Evolutionary conservation across 177 flowering plant species (phyloP), one percentile per base, ranked within the genome.

Genomic region (Vitis hybrid): DNA sequence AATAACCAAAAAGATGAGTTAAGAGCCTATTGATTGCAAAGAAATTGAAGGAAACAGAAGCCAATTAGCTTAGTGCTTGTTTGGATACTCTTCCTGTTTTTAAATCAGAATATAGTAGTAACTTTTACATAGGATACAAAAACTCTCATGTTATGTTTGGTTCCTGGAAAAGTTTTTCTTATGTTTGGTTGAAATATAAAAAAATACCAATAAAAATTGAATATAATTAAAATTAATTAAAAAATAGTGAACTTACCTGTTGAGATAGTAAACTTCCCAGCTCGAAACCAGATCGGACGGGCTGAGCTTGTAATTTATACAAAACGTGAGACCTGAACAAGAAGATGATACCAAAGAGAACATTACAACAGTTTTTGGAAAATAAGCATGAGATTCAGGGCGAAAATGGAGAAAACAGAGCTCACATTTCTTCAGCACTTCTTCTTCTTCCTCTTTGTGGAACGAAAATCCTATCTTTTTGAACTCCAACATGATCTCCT

Each of bases 211-310:
- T 23, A 4, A 34, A 5, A 34, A 34, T 34, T 2, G 40, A 34
- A 34, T 34, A 23, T 23, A 34, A 34, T 23, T 34, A 34, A 34
- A 21, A 21, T 21, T 21, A 21, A 21, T 21, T 1, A 21, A 21
- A 21, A 34, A 5, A 34, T 34, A 34, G 40, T 34, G 6, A 5
- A 34, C 6, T 34, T 34, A 81, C 81, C 97, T 84, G 83, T 92
- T 96, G 75, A 96, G 88, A 72, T 86, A 86, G 80, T 87, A 91
- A 68, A 83, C 84, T 74, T 89, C 98, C 98, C 97, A 93, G 79
- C 91, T 89, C 8, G 97, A 89, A 23, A 91, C 90, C 40, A 96
- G 86, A 82, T 96, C 90, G 3, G 95, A 86, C 45, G 97, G 88
- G 26, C 78, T 79, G 40, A 91, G 90, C 72, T 85, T 83, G 89